Conservation (phyloP, 75 land plant species). For the Pinus tabuliformis region DNA sequence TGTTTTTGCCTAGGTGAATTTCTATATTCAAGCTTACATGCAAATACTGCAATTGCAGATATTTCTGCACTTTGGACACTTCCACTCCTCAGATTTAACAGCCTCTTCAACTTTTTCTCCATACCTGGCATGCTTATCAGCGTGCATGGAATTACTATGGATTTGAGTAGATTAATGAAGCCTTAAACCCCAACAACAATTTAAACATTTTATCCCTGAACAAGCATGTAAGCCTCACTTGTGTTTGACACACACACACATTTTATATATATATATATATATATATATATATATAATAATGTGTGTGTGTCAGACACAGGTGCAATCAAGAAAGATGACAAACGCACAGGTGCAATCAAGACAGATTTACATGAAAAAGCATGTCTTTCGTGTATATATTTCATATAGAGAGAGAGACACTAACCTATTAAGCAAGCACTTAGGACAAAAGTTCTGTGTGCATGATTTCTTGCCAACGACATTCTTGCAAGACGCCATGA, state of each 20-base stretch:
- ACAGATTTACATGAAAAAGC: no score
- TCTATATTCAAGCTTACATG: slow-evolving; percentile 43
- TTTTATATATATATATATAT: no score
- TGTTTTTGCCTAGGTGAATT: no score
- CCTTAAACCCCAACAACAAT: neutral
- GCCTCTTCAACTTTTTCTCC: slow-evolving; percentile 75
- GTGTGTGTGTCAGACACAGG: no score
- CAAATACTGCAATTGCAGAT: slow-evolving; percentile 88
- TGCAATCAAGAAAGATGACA: no score
- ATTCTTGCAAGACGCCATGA: slow-evolving; percentile 51
- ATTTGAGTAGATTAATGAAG: neutral
- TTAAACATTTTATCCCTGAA: no score
- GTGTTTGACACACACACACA: neutral
- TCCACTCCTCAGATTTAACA: slow-evolving; percentile 36
- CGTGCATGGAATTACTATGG: neutral
- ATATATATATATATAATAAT: no score
- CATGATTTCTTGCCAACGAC: slow-evolving; percentile 33
- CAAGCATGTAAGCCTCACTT: neutral
- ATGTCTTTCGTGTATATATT: no score
- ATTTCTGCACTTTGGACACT: slow-evolving; percentile 78
- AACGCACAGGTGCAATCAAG: no score
- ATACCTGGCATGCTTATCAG: slow-evolving; percentile 39
- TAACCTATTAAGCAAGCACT: slow-evolving; percentile 81
- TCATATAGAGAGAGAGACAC: no score
- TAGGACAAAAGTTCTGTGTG: slow-evolving; percentile 47